Evolutionary conservation across 192 early-diverging fungal species (phyloP), one percentile per base, ranked within the genome.

Genomic region (Geranomyces michiganensis): DNA sequence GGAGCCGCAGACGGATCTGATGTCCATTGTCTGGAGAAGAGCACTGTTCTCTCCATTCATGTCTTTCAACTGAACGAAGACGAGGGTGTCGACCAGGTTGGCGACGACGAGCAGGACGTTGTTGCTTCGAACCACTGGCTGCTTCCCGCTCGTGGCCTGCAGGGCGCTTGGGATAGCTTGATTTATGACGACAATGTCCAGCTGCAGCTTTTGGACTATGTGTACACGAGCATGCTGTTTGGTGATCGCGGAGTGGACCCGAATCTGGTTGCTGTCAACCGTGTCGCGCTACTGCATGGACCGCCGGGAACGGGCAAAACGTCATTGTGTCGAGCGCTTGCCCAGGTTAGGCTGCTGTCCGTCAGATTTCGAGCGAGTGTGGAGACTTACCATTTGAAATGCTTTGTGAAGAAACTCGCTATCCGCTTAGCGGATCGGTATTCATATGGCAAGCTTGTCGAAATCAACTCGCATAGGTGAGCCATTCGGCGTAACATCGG

Each of bases 401-500:
- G 36, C 5, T 41, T 41, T 7, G 36, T 41, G 36, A 41, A 91
- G 76, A 89, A 87, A 59, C 63, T 89, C 15, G 68, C 87, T 0
- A 85, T 91, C 51, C 73, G 90, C 27, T 70, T 90, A n/a, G 62
- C 76, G 22, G 71, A 81, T 41, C 76, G 88, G 33, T 90, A 83
- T 61, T 29, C 78, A 21, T 72, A 80, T 31, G 75, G 81, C 0
- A 88, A 85, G 53, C 78, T 92, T 1, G 74, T 89, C 30, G 90
- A 92, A 76, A 90, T 92, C 75, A 91, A 91, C 68, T 82, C 84
- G 27, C 90, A 90, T 32, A 74, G 73, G 73, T 68, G 10, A 21
- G 58, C 51, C 58, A 7, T 60, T n/a, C n/a, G n/a, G n/a, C n/a
- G n/a, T n/a, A n/a, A n/a, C n/a, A 10, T 24, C 46, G 12, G 12